phyloP scores from a whole-genome alignment of 2,329 filamentous ascomycete species.

The Didymella pinodella region DNA sequence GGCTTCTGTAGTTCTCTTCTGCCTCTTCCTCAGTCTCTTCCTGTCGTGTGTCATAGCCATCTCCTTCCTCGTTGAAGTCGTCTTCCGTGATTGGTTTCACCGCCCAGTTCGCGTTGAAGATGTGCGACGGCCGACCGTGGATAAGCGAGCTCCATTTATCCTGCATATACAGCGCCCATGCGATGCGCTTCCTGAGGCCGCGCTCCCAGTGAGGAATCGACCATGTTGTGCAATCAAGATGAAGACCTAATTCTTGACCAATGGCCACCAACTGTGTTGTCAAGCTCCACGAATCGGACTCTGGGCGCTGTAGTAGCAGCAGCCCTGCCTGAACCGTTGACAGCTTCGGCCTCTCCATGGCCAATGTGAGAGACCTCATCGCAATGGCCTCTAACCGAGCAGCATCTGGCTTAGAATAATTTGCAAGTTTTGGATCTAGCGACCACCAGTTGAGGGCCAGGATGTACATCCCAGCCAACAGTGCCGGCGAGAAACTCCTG shows the following conservation, averaged over 20 bases:
- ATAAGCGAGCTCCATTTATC: conserved; percentile 91
- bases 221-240: conserved; percentile 87
- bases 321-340: conserved; percentile 81
- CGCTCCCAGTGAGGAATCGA: conserved; percentile 89
- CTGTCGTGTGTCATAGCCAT: conserved; percentile 60
- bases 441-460: conserved; percentile 90
- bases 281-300: conserved; percentile 81
- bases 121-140: conserved; percentile 84
- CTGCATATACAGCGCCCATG: conserved; percentile 93
- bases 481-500: conserved; percentile 75
- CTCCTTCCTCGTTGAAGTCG: conserved; percentile 73
- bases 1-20: conserved; percentile 70
- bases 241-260: conserved; percentile 84
- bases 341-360: conserved; percentile 82
- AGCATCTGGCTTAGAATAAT: conserved; percentile 74
- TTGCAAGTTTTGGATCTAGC: conserved; percentile 71
- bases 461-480: conserved; percentile 83
- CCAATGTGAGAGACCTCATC: conserved; percentile 74
- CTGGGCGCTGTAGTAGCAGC: conserved; percentile 75
- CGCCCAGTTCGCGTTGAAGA: conserved; percentile 76
- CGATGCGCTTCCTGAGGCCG: conserved; percentile 81
- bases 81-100: conserved; percentile 70
- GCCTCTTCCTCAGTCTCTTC: conserved; percentile 64
- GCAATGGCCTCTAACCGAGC: conserved; percentile 76
- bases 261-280: conserved; percentile 89